Conservation (phyloP, 1,284 basidiomycete species). For the Caloboletus inedulis region DNA sequence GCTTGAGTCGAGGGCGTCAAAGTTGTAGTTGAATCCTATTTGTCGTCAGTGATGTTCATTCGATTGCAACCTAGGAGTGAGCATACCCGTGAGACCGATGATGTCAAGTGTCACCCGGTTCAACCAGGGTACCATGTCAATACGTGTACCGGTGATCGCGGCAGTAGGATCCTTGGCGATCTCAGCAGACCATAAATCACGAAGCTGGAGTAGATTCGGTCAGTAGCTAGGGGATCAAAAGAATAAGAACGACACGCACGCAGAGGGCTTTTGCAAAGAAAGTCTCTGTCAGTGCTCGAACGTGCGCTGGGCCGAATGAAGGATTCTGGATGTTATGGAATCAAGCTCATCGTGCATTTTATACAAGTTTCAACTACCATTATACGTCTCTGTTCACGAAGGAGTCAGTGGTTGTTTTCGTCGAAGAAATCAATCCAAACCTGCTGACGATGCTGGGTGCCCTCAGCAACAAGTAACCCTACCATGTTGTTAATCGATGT, state of each 20-base stretch:
- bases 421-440: constrained; percentile 10
- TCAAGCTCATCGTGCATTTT: not conserved
- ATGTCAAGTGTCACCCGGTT: constrained; percentile 62
- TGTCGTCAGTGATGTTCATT: not conserved
- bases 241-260: constrained; percentile 29
- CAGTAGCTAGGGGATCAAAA: not conserved
- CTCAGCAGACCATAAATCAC: constrained; percentile 43
- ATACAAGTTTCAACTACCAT: constrained; percentile 10
- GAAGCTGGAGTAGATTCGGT: constrained; percentile 35
- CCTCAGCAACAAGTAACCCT: constrained; percentile 23
- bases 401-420: not conserved
- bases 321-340: constrained; percentile 43
- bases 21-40: constrained; percentile 64
- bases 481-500: not conserved
- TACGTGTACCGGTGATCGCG: constrained; percentile 7
- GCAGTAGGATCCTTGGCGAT: constrained; percentile 25
- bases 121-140: constrained; percentile 56
- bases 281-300: constrained; percentile 51
- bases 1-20: constrained; percentile 46
- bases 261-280: constrained; percentile 52
- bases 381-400: constrained; percentile 17
- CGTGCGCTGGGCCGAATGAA: constrained; percentile 50
- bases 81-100: constrained; percentile 61
- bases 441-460: constrained; percentile 26
- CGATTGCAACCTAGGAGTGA: not conserved